Evolutionary conservation across 345 rosid genomes (phyloP).

Genomic region (Diplotaxis tenuifolia): DNA sequence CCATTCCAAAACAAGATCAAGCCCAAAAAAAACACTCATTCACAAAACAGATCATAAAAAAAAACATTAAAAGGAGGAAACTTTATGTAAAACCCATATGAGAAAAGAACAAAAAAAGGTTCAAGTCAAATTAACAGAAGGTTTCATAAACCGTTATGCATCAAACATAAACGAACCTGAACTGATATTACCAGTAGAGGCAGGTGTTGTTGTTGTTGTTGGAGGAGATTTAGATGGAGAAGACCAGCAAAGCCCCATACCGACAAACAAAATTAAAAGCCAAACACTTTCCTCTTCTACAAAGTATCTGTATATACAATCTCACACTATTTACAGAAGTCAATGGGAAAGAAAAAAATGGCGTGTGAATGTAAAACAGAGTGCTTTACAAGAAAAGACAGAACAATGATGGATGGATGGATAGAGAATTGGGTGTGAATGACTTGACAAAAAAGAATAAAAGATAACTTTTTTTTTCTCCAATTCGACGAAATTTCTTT

Average conservation of each 20-base stretch:
- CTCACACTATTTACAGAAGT: conserved; percentile 1
- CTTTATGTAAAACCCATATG: neutral
- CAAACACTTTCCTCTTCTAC: neutral
- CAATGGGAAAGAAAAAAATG: neutral
- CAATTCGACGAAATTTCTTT: conserved; percentile 21
- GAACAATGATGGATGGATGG: neutral
- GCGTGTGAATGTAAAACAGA: conserved; percentile 33
- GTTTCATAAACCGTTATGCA: too few species aligned
- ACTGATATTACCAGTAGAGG: conserved; percentile 53
- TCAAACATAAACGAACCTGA: conserved; percentile 43
- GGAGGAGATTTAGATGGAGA: conserved; percentile 43
- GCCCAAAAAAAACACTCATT: too few species aligned
- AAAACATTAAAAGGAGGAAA: neutral
- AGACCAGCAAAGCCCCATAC: conserved; percentile 73
- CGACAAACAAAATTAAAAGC: neutral
- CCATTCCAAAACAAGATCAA: conserved; percentile 1
- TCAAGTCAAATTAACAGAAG: too few species aligned
- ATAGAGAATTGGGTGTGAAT: conserved; percentile 29
- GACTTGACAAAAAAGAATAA: neutral
- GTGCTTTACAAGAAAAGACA: conserved; percentile 18
- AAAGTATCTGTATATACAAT: neutral
- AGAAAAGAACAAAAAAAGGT: neutral
- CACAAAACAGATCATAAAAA: neutral
- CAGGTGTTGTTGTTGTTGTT: conserved; percentile 39
- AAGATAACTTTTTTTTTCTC: neutral